Base-by-base conservation (phyloP, 2,329 filamentous ascomycete species). In the Camptophora hylomeconis region DNA sequence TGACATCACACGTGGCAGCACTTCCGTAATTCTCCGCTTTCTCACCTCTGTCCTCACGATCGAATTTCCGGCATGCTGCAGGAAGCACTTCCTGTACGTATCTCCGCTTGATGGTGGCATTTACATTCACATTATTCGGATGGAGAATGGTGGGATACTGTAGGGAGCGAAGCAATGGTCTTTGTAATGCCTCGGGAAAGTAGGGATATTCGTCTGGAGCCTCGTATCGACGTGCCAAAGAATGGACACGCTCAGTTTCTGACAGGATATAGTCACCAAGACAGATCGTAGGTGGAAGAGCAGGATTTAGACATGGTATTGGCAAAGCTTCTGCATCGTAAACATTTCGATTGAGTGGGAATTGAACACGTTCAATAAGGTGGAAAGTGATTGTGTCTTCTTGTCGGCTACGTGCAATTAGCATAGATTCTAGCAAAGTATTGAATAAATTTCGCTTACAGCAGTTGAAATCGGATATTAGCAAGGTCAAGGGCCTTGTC, bases 311-410 rank as follows among this genome's bases (percentile, higher is more conserved):
- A 49, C 73, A 61, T 11, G 83, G 84, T 39, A 95, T 78, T 17
- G 70, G 62, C 24, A 95, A 67, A n/a, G 80, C 81, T 36, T 79
- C 80, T 5, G 83, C 70, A 8, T 62, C 56, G 61, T 98, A 98
- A 56, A 95, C 86, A 47, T 75, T 82, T 50, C 70, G 65, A 61
- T 94, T 95, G 41, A 92, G 69, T 3, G 87, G 83, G 56, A 95
- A 98, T 55, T 98, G 89, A n/a, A 87, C 87, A 21, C 89, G 78
- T 60, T 98, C 89, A 49, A 95, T 95, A 20, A 98, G 67, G 57
- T 93, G 80, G 58, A 92, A 94, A 42, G 82, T 92, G 50, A 98
- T 95, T 37, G 87, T 95, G 52, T 98, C 89, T 61, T 98, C 89
- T 11, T 95, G 69, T 12, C 89, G 89, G 49, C 89, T 98, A 48